Conservation (phyloP, 805 yeast species). For the Candida hispaniensis region DNA sequence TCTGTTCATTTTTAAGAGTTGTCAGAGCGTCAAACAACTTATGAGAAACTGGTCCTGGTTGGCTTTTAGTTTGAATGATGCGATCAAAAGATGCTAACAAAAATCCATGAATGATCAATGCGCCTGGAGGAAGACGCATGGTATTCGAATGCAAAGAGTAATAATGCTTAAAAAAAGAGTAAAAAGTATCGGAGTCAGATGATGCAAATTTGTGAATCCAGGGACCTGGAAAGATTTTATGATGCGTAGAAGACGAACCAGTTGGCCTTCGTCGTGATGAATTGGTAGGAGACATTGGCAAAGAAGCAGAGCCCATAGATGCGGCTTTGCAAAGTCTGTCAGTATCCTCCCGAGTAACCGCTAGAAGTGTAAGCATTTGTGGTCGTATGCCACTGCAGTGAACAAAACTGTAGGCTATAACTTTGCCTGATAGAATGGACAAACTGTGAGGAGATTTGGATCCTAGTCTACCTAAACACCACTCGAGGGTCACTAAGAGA, state of each 20-base stretch:
- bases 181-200: constrained; percentile 30
- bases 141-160: constrained; percentile 25
- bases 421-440: constrained; percentile 59
- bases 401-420: constrained; percentile 53
- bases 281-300: constrained; percentile 9
- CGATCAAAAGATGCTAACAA: constrained; percentile 22
- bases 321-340: constrained; percentile 21
- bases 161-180: constrained; percentile 35
- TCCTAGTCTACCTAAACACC: constrained; percentile 39
- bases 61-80: constrained; percentile 25
- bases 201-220: constrained; percentile 32
- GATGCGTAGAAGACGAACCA: background rate
- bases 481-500: constrained; percentile 44
- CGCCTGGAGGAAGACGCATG: constrained; percentile 21
- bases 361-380: constrained; percentile 29
- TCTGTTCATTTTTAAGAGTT: constrained; percentile 28
- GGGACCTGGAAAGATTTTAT: constrained; percentile 21
- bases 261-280: constrained; percentile 10
- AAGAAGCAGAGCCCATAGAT: too few relatives aligned
- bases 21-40: constrained; percentile 28
- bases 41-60: constrained; percentile 18
- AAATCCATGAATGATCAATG: constrained; percentile 22
- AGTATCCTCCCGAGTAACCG: constrained; percentile 23
- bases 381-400: constrained; percentile 45
- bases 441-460: constrained; percentile 44